Evolutionary conservation across 306 rosid genomes (phyloP).

Genomic region (Betula pendula): DNA sequence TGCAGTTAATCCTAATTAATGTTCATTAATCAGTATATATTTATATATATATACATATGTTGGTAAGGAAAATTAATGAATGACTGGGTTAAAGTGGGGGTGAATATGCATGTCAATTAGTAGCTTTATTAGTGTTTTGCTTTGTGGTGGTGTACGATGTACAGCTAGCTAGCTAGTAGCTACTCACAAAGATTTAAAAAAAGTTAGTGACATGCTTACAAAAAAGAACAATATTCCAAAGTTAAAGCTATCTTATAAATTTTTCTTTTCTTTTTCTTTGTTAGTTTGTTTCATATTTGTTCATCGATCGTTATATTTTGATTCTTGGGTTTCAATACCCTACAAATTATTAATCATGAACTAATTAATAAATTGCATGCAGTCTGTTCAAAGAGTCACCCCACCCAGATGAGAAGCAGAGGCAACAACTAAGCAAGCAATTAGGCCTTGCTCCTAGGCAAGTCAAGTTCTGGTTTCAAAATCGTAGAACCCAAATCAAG

Average conservation of each 20-base stretch:
- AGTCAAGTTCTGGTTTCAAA: conserved; percentile 99
- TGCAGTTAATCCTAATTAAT: background rate
- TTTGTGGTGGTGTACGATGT: conserved; percentile 26
- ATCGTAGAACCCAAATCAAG: conserved; percentile 98
- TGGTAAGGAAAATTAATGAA: no score
- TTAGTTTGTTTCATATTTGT: conserved; percentile 20
- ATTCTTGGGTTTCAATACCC: background rate
- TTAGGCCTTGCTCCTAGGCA: conserved; percentile 93
- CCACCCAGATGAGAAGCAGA: conserved; percentile 97
- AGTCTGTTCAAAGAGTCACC: conserved; percentile 97
- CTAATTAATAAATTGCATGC: background rate
- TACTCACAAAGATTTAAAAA: conserved; percentile 19
- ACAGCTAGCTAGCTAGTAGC: no score
- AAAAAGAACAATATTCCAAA: conserved; percentile 30
- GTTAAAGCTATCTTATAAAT: conserved; percentile 19
- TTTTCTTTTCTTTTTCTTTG: conserved; percentile 32
- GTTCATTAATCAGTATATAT: no score
- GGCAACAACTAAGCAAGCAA: conserved; percentile 91
- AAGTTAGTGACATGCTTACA: conserved; percentile 25
- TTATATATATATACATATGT: no score
- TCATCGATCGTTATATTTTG: background rate
- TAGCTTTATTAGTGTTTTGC: conserved; percentile 16
- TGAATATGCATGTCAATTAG: conserved; percentile 30
- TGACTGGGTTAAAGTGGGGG: background rate
- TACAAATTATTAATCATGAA: background rate